phyloP scores from a whole-genome alignment of 257 asterid species.

The Forsythia suspensa region DNA sequence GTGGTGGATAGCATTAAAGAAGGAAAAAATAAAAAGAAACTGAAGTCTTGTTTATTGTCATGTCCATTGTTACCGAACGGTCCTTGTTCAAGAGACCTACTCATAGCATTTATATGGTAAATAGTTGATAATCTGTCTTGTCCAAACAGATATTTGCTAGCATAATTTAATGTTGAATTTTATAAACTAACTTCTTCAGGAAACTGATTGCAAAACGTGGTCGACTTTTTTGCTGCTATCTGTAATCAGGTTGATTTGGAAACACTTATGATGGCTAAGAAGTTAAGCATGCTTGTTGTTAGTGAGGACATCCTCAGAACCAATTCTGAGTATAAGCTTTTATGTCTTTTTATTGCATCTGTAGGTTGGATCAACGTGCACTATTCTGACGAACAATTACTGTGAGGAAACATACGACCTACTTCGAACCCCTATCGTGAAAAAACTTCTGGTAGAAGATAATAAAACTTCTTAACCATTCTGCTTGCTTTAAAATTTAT shows the following conservation, averaged over 20 bases:
- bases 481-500: neutral
- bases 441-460: constrained; percentile 66
- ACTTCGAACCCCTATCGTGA: constrained; percentile 62
- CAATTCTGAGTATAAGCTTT: constrained; percentile 43
- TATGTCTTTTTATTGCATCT: neutral
- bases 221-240: constrained; percentile 8
- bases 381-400: constrained; percentile 70
- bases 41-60: too few species aligned
- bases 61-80: too few species aligned
- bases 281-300: constrained; percentile 62
- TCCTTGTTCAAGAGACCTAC: too few species aligned
- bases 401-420: constrained; percentile 80
- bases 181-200: neutral
- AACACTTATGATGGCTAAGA: constrained; percentile 55
- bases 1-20: too few species aligned
- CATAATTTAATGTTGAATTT: neutral
- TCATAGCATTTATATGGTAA: too few species aligned
- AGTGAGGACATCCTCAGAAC: constrained; percentile 75
- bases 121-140: too few species aligned
- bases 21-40: too few species aligned
- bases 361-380: constrained; percentile 71
- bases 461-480: neutral
- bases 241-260: constrained; percentile 72
- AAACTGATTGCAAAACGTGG: neutral
- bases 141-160: too few species aligned